A percentile compares a stretch with the other conserved stretches of the same genome.
phyloP scores from a whole-genome alignment of 2,329 filamentous ascomycete species.

The Colletotrichum chlorophyti region DNA sequence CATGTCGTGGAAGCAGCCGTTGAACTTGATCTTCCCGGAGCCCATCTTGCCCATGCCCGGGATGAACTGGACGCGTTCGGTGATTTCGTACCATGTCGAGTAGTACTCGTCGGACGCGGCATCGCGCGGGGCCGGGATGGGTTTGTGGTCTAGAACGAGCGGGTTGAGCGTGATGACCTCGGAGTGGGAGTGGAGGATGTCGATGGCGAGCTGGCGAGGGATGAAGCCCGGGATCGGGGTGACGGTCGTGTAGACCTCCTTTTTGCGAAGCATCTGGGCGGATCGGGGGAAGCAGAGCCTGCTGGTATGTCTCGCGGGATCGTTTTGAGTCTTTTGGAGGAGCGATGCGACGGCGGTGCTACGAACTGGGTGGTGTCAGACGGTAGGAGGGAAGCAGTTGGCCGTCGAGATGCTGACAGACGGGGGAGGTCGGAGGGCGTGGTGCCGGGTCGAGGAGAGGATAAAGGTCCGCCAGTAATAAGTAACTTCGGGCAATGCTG shows the following conservation, averaged over 20 bases:
- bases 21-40: slow-evolving; percentile 71
- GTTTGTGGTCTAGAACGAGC: slow-evolving; percentile 67
- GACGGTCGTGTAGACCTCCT: slow-evolving; percentile 71
- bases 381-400: not conserved
- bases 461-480: too few relatives aligned
- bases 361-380: not conserved
- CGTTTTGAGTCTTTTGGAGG: too few relatives aligned
- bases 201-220: slow-evolving; percentile 74
- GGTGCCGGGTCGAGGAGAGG: too few relatives aligned
- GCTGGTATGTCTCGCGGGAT: too few relatives aligned
- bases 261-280: slow-evolving; percentile 63
- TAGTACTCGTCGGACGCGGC: slow-evolving; percentile 75
- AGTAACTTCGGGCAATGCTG: too few relatives aligned
- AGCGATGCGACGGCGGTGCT: not conserved
- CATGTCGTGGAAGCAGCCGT: slow-evolving; percentile 75
- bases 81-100: slow-evolving; percentile 78
- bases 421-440: too few relatives aligned
- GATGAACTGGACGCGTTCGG: slow-evolving; percentile 71
- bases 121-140: slow-evolving; percentile 71
- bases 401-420: too few relatives aligned
- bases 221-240: slow-evolving; percentile 75
- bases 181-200: slow-evolving; percentile 74
- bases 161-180: slow-evolving; percentile 76
- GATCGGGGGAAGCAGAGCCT: too few relatives aligned
- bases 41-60: slow-evolving; percentile 71